Evolutionary conservation across 768 basidiomycete species (phyloP).

Genomic region (Cystobasidium tubakii): DNA sequence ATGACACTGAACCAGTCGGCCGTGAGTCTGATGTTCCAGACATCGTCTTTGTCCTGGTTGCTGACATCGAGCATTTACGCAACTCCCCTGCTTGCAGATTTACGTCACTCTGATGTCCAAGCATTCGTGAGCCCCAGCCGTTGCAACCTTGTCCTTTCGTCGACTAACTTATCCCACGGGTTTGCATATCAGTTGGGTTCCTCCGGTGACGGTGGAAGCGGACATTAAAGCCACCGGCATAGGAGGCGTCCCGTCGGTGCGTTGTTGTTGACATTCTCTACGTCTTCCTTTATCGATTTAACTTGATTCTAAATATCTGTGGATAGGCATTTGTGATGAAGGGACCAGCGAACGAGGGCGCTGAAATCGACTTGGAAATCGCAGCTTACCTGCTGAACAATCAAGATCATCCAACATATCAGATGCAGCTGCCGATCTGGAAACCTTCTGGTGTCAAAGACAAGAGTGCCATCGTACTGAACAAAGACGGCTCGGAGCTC

Average conservation of each 20-base stretch:
- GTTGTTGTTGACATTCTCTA: too few species aligned
- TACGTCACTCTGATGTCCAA: neutral
- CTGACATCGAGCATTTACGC: too few species aligned
- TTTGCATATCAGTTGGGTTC: neutral
- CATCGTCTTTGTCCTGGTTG: neutral
- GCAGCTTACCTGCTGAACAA: neutral
- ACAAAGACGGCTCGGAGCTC: neutral
- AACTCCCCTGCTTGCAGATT: neutral
- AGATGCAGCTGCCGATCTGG: slow-evolving; percentile 8
- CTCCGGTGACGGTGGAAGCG: slow-evolving; percentile 1
- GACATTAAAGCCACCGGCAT: neutral
- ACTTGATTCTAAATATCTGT: neutral
- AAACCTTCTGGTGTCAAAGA: neutral
- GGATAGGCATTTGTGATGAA: neutral
- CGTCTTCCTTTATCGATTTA: neutral
- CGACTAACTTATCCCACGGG: neutral
- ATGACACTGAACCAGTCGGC: neutral
- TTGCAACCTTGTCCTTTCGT: too few species aligned
- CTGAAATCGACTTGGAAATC: slow-evolving; percentile 1
- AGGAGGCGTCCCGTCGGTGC: neutral
- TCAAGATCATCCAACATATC: neutral
- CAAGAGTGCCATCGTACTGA: neutral
- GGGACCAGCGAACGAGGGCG: neutral
- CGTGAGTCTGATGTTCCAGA: neutral
- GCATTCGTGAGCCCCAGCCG: neutral